Percentiles rank a stretch among this genome's conserved stretches.
These are phyloP conservation scores for Starmerella scarabaei DNA, from an alignment of 805 yeast species.

Conservation along the genomic window DNA sequence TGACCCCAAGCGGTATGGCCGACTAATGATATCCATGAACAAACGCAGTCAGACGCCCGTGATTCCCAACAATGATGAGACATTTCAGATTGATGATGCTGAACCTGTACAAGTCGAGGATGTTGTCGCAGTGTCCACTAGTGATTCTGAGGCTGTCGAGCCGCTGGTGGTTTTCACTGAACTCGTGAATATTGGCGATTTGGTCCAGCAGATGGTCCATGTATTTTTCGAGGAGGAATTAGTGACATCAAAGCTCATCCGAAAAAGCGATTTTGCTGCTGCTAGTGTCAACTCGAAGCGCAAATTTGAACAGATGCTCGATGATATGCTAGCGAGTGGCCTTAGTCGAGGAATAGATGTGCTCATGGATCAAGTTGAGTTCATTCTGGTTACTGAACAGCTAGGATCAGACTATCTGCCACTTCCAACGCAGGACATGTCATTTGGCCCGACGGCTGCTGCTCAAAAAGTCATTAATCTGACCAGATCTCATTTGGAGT, in stretches of 20 bases:
- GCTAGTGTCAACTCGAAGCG: constrained; percentile 69
- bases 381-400: constrained; percentile 42
- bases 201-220: constrained; percentile 82
- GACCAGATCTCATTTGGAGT: constrained; percentile 54
- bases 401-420: constrained; percentile 55
- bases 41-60: background rate
- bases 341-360: constrained; percentile 85
- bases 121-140: constrained; percentile 11
- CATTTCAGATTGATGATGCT: background rate
- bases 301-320: constrained; percentile 65
- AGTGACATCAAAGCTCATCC: constrained; percentile 40
- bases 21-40: constrained; percentile 17
- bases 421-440: constrained; percentile 13
- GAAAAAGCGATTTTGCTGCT: constrained; percentile 66
- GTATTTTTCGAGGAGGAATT: constrained; percentile 84
- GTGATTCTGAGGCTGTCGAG: constrained; percentile 36
- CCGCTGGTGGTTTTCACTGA: constrained; percentile 83
- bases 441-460: constrained; percentile 41
- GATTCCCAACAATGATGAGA: background rate
- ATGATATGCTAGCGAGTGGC: constrained; percentile 85
- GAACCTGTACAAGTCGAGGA: background rate
- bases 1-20: constrained; percentile 39
- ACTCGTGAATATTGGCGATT: constrained; percentile 81
- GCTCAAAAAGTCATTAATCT: constrained; percentile 51
- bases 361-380: constrained; percentile 66